phyloP scores from a whole-genome alignment of 2,329 filamentous ascomycete species.

The Penicillium sp. region DNA sequence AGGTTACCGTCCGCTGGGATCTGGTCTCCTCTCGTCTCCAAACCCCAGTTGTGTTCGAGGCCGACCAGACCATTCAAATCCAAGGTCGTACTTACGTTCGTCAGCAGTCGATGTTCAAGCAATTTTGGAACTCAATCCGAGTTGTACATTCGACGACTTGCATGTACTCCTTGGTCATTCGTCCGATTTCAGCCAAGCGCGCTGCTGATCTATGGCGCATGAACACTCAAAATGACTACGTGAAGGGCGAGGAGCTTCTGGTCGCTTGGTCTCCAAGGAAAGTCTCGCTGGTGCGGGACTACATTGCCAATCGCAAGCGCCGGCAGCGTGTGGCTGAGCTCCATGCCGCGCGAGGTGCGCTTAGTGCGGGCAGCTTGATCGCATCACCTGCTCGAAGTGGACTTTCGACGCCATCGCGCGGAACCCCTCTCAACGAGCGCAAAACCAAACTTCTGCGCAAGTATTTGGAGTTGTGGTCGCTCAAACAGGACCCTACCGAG shows the following conservation, averaged over 20 bases:
- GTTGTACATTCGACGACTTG: conserved; percentile 84
- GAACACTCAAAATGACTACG: conserved; percentile 91
- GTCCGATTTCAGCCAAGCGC: conserved; percentile 85
- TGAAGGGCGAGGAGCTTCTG: conserved; percentile 90
- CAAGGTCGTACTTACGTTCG: conserved; percentile 80
- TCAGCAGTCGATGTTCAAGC: conserved; percentile 81
- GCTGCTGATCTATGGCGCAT: conserved; percentile 94
- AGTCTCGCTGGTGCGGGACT: conserved; percentile 88
- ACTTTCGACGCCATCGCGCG: conserved; percentile 38
- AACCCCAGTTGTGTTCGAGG: conserved; percentile 83
- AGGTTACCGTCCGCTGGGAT: conserved; percentile 85
- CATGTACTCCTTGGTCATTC: conserved; percentile 83
- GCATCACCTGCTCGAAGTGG: conserved; percentile 37
- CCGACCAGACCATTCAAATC: conserved; percentile 80
- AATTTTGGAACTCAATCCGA: conserved; percentile 80
- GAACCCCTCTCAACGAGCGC: conserved; percentile 38
- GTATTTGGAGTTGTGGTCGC: conserved; percentile 45
- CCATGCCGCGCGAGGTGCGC: conserved; percentile 58
- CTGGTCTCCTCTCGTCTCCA: conserved; percentile 78
- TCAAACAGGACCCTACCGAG: conserved; percentile 43
- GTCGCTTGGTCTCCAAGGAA: conserved; percentile 84
- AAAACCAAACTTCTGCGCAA: conserved; percentile 42
- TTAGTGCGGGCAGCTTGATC: conserved; percentile 42
- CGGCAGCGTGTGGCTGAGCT: conserved; percentile 76
- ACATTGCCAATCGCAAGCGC: conserved; percentile 72